phyloP scores from a whole-genome alignment of 192 early-diverging fungal species.

The Dissophora ornata region DNA sequence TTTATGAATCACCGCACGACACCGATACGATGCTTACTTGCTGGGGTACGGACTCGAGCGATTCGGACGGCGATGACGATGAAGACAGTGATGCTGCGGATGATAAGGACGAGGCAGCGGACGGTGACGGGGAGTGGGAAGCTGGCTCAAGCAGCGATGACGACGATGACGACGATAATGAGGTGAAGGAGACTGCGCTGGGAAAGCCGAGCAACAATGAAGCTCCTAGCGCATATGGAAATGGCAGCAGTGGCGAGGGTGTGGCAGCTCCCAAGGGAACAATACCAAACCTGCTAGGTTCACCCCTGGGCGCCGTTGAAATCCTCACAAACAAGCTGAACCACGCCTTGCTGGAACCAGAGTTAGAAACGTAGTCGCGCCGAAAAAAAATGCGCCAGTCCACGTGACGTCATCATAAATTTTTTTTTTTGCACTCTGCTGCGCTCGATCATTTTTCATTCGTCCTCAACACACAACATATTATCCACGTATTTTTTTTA shows the following conservation, averaged over 20 bases:
- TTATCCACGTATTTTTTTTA: too few species aligned
- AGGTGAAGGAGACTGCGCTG: too few species aligned
- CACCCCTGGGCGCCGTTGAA: background rate
- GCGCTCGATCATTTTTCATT: too few species aligned
- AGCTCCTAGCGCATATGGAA: background rate
- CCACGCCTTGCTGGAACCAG: background rate
- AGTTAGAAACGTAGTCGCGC: background rate
- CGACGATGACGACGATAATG: conserved; percentile 19
- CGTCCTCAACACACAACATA: too few species aligned
- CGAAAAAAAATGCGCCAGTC: conserved; percentile 1
- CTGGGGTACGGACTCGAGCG: conserved; percentile 44
- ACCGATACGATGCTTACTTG: conserved; percentile 51
- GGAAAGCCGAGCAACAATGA: too few species aligned
- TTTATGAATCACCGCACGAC: conserved; percentile 38
- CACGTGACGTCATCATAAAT: too few species aligned
- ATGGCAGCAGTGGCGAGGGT: background rate
- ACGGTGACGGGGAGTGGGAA: conserved; percentile 54
- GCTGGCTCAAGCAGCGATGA: conserved; percentile 32
- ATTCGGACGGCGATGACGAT: conserved; percentile 25
- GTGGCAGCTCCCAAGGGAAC: background rate
- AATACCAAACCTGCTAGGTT: background rate
- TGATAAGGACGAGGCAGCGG: conserved; percentile 36
- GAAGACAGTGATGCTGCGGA: conserved; percentile 4
- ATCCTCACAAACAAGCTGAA: background rate
- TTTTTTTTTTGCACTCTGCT: too few species aligned